A percentile compares a stretch with the other conserved stretches of the same genome.
Conservation (phyloP, 352 stramenopile species). For the Globisporangium nunn region DNA sequence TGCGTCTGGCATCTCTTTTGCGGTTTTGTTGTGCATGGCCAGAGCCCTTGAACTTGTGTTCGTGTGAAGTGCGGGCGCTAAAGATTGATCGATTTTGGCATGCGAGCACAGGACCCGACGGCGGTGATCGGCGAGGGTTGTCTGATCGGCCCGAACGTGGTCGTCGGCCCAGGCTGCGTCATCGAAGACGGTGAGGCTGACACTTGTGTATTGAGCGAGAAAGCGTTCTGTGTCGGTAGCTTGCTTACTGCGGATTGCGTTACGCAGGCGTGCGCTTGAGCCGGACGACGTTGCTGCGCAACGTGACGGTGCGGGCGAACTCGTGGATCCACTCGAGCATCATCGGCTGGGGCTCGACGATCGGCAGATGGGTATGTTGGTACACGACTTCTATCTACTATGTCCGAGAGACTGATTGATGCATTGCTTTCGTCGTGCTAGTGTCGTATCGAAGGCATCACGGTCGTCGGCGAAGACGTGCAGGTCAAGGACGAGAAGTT, state of each 20-base stretch:
- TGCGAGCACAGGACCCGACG: slow-evolving; percentile 37
- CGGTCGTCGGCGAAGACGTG: slow-evolving; percentile 83
- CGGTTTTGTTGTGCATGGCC: too few relatives aligned
- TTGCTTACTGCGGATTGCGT: too few relatives aligned
- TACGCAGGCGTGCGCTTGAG: slow-evolving; percentile 68
- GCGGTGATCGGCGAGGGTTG: slow-evolving; percentile 71
- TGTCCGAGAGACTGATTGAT: too few relatives aligned
- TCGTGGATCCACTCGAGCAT: slow-evolving; percentile 86
- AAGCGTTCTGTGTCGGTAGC: too few relatives aligned
- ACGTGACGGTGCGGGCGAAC: slow-evolving; percentile 71
- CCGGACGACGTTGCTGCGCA: slow-evolving; percentile 69
- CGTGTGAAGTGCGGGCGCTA: not conserved
- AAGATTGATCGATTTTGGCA: not conserved
- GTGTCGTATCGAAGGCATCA: slow-evolving; percentile 82
- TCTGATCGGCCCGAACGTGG: slow-evolving; percentile 81
- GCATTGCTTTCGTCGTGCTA: slow-evolving; percentile 8
- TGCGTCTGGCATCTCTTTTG: slow-evolving; percentile 7
- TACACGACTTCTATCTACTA: not conserved
- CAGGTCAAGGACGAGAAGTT: slow-evolving; percentile 86
- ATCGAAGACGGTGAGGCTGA: slow-evolving; percentile 63
- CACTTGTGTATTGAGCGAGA: too few relatives aligned
- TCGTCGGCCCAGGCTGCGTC: slow-evolving; percentile 73
- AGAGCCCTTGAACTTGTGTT: not conserved
- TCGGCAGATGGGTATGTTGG: slow-evolving; percentile 69
- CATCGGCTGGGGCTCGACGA: slow-evolving; percentile 85